These are phyloP conservation scores for Hypsizygus ulmarius DNA, from an alignment of 1,284 basidiomycete genomes.

Conservation along the genomic window DNA sequence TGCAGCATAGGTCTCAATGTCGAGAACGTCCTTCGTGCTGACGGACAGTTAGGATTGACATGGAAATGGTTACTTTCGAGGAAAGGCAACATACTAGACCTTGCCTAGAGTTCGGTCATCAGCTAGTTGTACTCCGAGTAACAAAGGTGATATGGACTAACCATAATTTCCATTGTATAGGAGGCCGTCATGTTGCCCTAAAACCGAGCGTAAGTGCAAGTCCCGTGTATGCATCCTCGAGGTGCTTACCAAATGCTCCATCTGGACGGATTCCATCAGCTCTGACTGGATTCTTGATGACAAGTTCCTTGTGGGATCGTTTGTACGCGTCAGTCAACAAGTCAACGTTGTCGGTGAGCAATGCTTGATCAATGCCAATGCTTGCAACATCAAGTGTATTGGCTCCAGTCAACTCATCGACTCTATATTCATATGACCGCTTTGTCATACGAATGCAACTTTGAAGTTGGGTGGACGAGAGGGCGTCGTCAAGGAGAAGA, in stretches of 20 bases:
- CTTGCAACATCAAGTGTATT: conserved; percentile 59
- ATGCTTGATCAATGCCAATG: conserved; percentile 51
- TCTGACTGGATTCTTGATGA: conserved; percentile 38
- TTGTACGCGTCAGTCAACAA: conserved; percentile 47
- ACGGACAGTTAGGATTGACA: not conserved
- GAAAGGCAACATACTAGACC: conserved; percentile 45
- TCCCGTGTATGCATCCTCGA: not conserved
- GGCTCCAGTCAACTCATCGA: conserved; percentile 51
- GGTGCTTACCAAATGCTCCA: conserved; percentile 47
- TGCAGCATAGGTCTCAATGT: conserved; percentile 49
- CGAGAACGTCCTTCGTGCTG: conserved; percentile 51
- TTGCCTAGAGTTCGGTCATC: conserved; percentile 38
- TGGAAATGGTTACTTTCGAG: not conserved
- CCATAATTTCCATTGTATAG: conserved; percentile 64
- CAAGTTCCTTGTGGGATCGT: conserved; percentile 47
- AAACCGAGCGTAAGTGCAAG: not conserved
- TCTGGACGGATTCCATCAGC: conserved; percentile 63
- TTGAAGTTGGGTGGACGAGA: conserved; percentile 39
- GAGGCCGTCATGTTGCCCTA: conserved; percentile 54
- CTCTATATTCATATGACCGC: conserved; percentile 41
- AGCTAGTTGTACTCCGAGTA: not conserved
- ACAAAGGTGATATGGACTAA: conserved; percentile 5
- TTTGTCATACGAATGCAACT: conserved; percentile 48
- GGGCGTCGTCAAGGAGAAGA: conserved; percentile 45
- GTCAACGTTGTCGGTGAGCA: conserved; percentile 42